Conservation (phyloP, 352 stramenopile genomes). For the Phytophthora rubi region DNA sequence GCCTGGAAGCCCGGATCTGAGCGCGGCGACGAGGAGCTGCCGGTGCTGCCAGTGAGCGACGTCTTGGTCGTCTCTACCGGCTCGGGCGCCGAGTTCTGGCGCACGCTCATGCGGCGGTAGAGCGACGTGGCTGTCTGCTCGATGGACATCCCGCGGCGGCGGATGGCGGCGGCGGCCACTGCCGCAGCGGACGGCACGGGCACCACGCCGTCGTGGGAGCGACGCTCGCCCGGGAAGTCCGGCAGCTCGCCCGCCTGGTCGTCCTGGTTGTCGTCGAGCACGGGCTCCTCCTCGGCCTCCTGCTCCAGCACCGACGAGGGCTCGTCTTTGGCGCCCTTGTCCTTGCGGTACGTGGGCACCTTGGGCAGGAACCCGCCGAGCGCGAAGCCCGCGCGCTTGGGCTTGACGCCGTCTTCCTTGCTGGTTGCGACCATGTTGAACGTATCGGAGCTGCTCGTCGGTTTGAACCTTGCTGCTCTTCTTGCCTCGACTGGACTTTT, state of each 20-base stretch:
- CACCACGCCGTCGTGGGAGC: slow-evolving; percentile 50
- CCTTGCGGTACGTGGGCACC: slow-evolving; percentile 53
- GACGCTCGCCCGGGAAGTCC: slow-evolving; percentile 48
- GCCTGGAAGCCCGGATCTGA: slow-evolving; percentile 49
- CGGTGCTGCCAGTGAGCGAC: slow-evolving; percentile 36
- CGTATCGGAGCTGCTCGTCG: slow-evolving; percentile 8
- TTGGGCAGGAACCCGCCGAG: slow-evolving; percentile 72
- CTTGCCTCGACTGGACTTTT: slow-evolving; percentile 33
- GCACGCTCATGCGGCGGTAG: slow-evolving; percentile 61
- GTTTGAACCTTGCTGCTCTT: not conserved
- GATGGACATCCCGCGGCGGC: slow-evolving; percentile 58
- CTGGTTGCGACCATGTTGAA: slow-evolving; percentile 47
- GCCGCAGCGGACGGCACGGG: slow-evolving; percentile 40
- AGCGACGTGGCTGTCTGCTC: slow-evolving; percentile 59
- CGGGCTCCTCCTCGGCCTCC: slow-evolving; percentile 36
- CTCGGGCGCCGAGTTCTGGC: slow-evolving; percentile 47
- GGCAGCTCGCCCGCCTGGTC: slow-evolving; percentile 57
- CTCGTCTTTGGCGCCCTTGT: slow-evolving; percentile 47
- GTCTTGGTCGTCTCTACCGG: slow-evolving; percentile 25
- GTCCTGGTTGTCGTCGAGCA: slow-evolving; percentile 41
- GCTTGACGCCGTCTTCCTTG: slow-evolving; percentile 51
- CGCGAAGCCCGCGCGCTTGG: slow-evolving; percentile 52
- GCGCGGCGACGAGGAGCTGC: slow-evolving; percentile 33
- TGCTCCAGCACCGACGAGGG: slow-evolving; percentile 19
- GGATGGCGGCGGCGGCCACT: slow-evolving; percentile 34